These are phyloP conservation scores for Medicago truncatula DNA, from an alignment of 306 rosid genomes.

Conservation along the genomic window DNA sequence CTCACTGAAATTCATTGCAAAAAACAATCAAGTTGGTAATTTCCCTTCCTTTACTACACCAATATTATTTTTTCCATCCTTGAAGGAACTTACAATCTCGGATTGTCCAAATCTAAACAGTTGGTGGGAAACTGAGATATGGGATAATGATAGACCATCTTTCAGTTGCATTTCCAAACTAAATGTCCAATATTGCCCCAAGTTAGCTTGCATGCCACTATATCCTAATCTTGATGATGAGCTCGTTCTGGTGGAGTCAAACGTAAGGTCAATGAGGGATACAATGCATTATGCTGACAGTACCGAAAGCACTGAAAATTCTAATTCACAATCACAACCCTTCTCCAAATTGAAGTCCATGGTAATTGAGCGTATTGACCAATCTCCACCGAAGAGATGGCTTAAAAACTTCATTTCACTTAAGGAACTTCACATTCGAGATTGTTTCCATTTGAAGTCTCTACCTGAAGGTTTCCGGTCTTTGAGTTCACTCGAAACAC, in stretches of 20 bases:
- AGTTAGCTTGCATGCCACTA: conserved; percentile 31
- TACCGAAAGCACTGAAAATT: neutral
- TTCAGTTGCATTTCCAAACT: conserved; percentile 20
- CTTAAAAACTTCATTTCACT: neutral
- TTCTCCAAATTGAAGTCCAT: conserved; percentile 34
- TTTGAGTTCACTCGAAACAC: neutral
- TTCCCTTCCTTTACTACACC: neutral
- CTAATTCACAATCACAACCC: neutral
- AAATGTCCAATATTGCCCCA: conserved; percentile 10
- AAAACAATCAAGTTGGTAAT: neutral
- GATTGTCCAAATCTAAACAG: conserved; percentile 19
- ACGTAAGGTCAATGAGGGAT: neutral
- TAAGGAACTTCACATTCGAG: conserved; percentile 1
- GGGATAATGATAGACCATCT: neutral
- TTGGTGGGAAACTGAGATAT: conserved; percentile 19
- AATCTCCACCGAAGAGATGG: neutral
- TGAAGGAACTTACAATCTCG: conserved; percentile 3
- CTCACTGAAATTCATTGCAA: conserved; percentile 11
- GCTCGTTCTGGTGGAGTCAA: neutral
- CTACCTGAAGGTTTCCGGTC: neutral
- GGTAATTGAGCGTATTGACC: neutral
- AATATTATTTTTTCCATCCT: conserved; percentile 9
- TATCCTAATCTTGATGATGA: neutral
- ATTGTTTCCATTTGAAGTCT: neutral
- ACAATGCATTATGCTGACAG: neutral